phyloP scores from a whole-genome alignment of 768 basidiomycete genomes.

The Leccinellum rugosiceps region DNA sequence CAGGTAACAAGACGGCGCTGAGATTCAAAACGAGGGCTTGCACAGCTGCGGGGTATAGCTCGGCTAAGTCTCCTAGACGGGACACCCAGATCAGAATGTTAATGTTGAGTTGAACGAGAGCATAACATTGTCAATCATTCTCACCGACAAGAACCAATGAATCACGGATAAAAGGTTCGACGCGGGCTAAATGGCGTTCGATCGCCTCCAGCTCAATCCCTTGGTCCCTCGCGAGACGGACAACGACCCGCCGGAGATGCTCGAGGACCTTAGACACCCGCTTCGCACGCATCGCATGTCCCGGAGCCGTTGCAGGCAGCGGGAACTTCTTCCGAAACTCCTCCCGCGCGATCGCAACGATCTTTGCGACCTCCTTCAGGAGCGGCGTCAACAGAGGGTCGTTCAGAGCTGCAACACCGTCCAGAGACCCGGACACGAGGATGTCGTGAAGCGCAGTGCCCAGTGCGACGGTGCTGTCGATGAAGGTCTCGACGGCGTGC shows the following conservation, averaged over 20 bases:
- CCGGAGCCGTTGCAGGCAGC: slow-evolving; percentile 4
- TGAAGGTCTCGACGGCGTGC: slow-evolving; percentile 4
- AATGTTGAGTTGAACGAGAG: not conserved
- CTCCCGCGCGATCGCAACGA: not conserved
- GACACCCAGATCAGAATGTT: not conserved
- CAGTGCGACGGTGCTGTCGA: not conserved
- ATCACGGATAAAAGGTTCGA: slow-evolving; percentile 2
- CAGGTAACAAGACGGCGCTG: slow-evolving; percentile 3
- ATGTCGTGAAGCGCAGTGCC: not conserved
- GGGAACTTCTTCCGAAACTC: slow-evolving; percentile 6
- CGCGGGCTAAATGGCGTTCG: slow-evolving; percentile 1
- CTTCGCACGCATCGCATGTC: slow-evolving; percentile 6
- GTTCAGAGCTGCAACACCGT: not conserved
- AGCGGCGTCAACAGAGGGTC: not conserved
- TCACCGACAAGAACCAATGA: slow-evolving; percentile 10
- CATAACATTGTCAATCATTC: not conserved
- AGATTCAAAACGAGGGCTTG: slow-evolving; percentile 13
- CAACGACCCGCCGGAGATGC: not conserved
- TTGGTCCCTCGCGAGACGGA: not conserved
- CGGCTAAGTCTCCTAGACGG: slow-evolving; percentile 11
- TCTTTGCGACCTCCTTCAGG: not conserved
- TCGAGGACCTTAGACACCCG: not conserved
- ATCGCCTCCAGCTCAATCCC: not conserved
- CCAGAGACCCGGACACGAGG: not conserved
- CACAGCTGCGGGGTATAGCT: slow-evolving; percentile 12